These are phyloP conservation scores for Brachypodium distachyon DNA, from an alignment of 202 grass and related monocot genomes.

Conservation along the genomic window DNA sequence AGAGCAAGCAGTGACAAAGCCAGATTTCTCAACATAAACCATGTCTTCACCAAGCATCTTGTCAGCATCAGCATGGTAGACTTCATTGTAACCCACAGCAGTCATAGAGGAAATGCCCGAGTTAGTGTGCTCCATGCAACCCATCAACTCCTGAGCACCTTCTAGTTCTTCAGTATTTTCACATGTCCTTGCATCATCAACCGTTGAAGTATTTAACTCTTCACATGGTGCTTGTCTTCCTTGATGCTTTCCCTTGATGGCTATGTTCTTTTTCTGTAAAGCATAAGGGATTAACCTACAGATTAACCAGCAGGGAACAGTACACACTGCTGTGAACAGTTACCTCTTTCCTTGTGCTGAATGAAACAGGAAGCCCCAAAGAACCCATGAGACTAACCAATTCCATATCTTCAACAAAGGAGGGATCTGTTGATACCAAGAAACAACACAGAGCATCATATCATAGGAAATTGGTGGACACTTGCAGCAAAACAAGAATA, in stretches of 20 bases:
- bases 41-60: background rate
- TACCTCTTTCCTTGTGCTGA: constrained; percentile 72
- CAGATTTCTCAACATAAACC: constrained; percentile 10
- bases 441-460: constrained; percentile 19
- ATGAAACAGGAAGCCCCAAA: constrained; percentile 90
- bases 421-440: constrained; percentile 16
- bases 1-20: background rate
- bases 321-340: background rate
- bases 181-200: constrained; percentile 7
- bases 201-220: constrained; percentile 7
- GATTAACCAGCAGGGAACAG: background rate
- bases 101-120: constrained; percentile 18
- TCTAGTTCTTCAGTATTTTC: constrained; percentile 23
- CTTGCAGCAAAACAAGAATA: constrained; percentile 7
- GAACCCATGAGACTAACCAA: constrained; percentile 69
- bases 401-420: constrained; percentile 63
- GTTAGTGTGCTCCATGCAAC: constrained; percentile 18
- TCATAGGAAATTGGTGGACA: background rate
- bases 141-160: background rate
- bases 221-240: constrained; percentile 24
- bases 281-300: constrained; percentile 1
- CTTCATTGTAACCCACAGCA: constrained; percentile 13
- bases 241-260: constrained; percentile 43
- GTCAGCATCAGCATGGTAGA: constrained; percentile 8
- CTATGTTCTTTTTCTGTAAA: constrained; percentile 43